Percentiles rank a stretch among this genome's conserved stretches.
phyloP scores from a whole-genome alignment of 1,139 yeast species.

The Magnusiomyces suaveolens region DNA sequence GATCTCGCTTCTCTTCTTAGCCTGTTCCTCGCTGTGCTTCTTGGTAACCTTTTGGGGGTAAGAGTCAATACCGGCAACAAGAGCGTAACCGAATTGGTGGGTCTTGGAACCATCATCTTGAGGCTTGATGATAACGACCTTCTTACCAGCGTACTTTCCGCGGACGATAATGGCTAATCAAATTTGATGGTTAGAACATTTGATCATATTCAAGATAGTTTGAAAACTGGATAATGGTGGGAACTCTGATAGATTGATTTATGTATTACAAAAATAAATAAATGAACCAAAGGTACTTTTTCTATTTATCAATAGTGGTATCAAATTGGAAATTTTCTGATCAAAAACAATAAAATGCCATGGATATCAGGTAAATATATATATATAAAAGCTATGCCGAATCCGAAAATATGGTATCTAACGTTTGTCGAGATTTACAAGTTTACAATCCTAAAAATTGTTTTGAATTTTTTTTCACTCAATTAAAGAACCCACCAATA shows the following conservation, averaged over 20 bases:
- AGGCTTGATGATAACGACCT: constrained; percentile 98
- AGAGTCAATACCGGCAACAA: constrained; percentile 99
- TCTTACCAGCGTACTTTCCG: constrained; percentile 99
- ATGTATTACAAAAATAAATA: not conserved
- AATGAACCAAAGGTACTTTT: not conserved
- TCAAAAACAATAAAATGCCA: too few species aligned
- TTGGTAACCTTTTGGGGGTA: constrained; percentile 96
- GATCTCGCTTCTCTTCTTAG: constrained; percentile 94
- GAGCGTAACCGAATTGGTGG: constrained; percentile 98
- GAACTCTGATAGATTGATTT: not conserved
- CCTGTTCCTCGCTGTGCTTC: constrained; percentile 91
- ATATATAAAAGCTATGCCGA: too few species aligned
- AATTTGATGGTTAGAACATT: not conserved
- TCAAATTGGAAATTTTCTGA: too few species aligned
- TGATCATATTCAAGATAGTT: constrained; percentile 11
- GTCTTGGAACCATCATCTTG: constrained; percentile 98
- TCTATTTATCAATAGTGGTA: too few species aligned
- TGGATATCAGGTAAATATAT: too few species aligned
- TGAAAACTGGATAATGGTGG: constrained; percentile 5
- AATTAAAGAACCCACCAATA: not conserved
- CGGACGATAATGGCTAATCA: constrained; percentile 90
- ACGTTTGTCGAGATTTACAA: too few species aligned
- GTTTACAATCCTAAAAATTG: too few species aligned
- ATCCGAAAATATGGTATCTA: too few species aligned
- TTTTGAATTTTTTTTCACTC: not conserved